These are phyloP conservation scores for Ceratobasidium sp. DNA, from an alignment of 1,284 basidiomycete genomes.

Conservation along the genomic window DNA sequence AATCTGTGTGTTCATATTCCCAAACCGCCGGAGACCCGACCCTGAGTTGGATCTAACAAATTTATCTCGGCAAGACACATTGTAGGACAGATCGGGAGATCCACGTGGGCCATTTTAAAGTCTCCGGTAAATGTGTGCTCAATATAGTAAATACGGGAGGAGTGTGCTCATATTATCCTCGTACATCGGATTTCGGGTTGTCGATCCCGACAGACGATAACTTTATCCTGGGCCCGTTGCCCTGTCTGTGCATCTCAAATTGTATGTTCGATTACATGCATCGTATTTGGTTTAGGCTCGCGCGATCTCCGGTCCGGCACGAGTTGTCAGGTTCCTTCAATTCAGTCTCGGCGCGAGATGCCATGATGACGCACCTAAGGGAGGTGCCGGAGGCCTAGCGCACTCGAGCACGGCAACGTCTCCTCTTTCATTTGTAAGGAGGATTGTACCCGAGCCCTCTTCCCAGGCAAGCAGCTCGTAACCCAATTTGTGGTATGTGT, in stretches of 20 bases:
- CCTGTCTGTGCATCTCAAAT: not conserved
- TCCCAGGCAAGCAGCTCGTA: conserved; percentile 32
- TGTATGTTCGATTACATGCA: not conserved
- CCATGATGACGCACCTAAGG: not conserved
- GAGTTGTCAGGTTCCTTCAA: not conserved
- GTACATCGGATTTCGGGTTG: conserved; percentile 13
- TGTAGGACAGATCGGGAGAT: conserved; percentile 12
- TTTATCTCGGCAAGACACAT: conserved; percentile 12
- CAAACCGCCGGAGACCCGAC: too few species aligned
- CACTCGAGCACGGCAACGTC: conserved; percentile 17
- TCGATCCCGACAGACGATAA: conserved; percentile 4
- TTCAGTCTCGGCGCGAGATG: not conserved
- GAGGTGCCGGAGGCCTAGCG: conserved; percentile 4
- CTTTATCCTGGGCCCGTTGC: conserved; percentile 12
- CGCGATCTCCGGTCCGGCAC: not conserved
- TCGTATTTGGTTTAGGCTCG: not conserved
- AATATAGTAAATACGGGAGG: not conserved
- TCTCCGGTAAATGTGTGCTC: not conserved
- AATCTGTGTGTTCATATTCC: too few species aligned
- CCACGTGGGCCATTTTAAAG: conserved; percentile 1
- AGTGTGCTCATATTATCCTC: not conserved
- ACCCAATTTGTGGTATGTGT: not conserved
- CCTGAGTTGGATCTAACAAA: not conserved
- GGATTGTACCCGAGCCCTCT: conserved; percentile 1
- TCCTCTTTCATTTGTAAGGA: not conserved